Base-by-base conservation (phyloP, 176 grass and related monocot species). In the Oryza glaberrima region DNA sequence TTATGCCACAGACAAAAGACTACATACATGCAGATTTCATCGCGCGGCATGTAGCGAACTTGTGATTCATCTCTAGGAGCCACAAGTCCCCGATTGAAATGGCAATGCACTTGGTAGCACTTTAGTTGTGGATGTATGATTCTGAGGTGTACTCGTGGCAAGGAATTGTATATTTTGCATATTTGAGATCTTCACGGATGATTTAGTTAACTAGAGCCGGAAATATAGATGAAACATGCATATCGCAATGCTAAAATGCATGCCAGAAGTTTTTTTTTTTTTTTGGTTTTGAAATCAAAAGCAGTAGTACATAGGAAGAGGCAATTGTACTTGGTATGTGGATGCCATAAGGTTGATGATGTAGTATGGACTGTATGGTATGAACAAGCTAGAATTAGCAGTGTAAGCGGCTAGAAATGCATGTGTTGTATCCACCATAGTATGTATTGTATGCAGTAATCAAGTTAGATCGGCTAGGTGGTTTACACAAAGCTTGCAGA, bases 1-100 rank as follows among this genome's bases (percentile, higher is more conserved):
- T 49, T 81, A 15, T 38, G 44, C 25, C 79, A 73, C 47, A 16
- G 54, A 47, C 11, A 65, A 86, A 77, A 45, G 73, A 35, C 17
- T 19, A 77, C 65, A 67, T 69, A 65, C 34, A 77, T 68, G 86
- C 70, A 73, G 35, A 78, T 44, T 49, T 47, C 44, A 73, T 65
- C 40, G 11, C 40, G 16, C 60, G 25, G 0, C 54, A 47, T 35
- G 61, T 19, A 41, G 52, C 22, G 41, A 70, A 54, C 69, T 43
- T 76, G 12, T 38, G 20, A 74, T 67, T 83, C 26, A 86, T 80
- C 69, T 73, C 16, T 82, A 28, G 13, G 58, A 30, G 47, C 14
- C 46, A 66, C n/a, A 52, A 64, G 9, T 65, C 11, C 36, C 51
- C 45, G 45, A 70, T 20, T 10, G 10, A 15, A 77, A 77, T 34